Conservation (phyloP, 495 filamentous ascomycete genomes). For the Chaetomidium leptoderma region DNA sequence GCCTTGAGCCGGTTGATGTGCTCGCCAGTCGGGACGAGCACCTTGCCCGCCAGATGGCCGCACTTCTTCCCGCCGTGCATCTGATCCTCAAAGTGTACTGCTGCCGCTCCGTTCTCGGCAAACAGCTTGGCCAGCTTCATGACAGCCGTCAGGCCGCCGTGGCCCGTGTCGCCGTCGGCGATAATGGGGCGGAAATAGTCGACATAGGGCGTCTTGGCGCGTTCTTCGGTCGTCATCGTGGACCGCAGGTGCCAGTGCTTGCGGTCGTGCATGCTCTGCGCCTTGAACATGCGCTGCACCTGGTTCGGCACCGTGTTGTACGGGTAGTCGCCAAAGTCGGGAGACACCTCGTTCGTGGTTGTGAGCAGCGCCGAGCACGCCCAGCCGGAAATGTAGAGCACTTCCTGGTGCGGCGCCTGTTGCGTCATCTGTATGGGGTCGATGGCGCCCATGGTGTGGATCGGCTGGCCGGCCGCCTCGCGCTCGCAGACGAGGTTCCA, state of each 20-base stretch:
- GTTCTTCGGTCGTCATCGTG: constrained; percentile 66
- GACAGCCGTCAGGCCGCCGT: constrained; percentile 86
- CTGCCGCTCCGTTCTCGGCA: constrained; percentile 95
- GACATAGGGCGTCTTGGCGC: constrained; percentile 70
- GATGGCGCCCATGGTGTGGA: constrained; percentile 96
- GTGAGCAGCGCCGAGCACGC: constrained; percentile 91
- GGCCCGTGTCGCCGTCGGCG: constrained; percentile 95
- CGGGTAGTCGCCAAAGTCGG: constrained; percentile 96
- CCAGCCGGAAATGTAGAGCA: constrained; percentile 95
- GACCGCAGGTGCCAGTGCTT: constrained; percentile 86
- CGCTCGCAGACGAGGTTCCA: constrained; percentile 80
- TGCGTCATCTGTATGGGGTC: constrained; percentile 99
- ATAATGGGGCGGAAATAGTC: constrained; percentile 94
- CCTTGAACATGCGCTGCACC: constrained; percentile 91
- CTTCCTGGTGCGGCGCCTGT: constrained; percentile 92
- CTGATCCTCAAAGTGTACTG: constrained; percentile 97
- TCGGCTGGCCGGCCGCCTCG: constrained; percentile 70
- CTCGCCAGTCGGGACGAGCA: constrained; percentile 87
- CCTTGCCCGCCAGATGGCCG: constrained; percentile 94
- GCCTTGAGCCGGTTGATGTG: constrained; percentile 94
- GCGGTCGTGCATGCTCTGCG: constrained; percentile 92
- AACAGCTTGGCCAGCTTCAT: constrained; percentile 97
- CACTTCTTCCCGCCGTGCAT: constrained; percentile 98
- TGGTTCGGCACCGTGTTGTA: constrained; percentile 99
- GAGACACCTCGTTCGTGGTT: constrained; percentile 90